Evolutionary conservation across 495 filamentous ascomycete species (phyloP).

Genomic region (Hypoxylon intermedium): DNA sequence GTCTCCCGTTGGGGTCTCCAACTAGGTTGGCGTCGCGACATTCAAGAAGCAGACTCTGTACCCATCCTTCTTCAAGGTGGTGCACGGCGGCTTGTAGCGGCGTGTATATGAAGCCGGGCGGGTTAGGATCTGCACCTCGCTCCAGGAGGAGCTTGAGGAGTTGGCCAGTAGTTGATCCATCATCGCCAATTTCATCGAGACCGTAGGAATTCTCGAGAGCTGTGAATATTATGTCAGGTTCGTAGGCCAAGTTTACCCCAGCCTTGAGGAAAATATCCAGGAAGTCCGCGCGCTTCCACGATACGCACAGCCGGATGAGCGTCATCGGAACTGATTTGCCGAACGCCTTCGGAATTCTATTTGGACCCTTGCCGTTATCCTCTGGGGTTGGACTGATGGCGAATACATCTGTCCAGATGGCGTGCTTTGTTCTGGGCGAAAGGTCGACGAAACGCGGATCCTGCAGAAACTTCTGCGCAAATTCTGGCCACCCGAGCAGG

Average conservation of each 20-base stretch:
- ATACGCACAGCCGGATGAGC: conserved; percentile 21
- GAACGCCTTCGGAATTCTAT: neutral
- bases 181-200: neutral
- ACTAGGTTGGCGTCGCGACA: conserved; percentile 14
- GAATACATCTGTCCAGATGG: conserved; percentile 28
- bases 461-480: conserved; percentile 26
- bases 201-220: conserved; percentile 17
- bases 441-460: conserved; percentile 7
- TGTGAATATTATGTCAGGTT: conserved; percentile 21
- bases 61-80: conserved; percentile 21
- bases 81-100: conserved; percentile 24
- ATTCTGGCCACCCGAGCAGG: conserved; percentile 30
- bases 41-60: conserved; percentile 28
- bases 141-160: conserved; percentile 32
- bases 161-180: conserved; percentile 13
- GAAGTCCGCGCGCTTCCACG: conserved; percentile 25
- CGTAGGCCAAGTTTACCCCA: conserved; percentile 15
- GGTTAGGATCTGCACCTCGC: conserved; percentile 29
- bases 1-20: conserved; percentile 13
- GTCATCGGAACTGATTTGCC: conserved; percentile 9
- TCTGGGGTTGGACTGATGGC: conserved; percentile 1
- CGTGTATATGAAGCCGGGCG: conserved; percentile 9
- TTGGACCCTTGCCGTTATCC: neutral
- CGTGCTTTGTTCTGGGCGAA: conserved; percentile 6
- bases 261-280: conserved; percentile 24